Evolutionary conservation across 2,329 filamentous ascomycete species (phyloP).

Genomic region (Thielaviopsis cerberus): DNA sequence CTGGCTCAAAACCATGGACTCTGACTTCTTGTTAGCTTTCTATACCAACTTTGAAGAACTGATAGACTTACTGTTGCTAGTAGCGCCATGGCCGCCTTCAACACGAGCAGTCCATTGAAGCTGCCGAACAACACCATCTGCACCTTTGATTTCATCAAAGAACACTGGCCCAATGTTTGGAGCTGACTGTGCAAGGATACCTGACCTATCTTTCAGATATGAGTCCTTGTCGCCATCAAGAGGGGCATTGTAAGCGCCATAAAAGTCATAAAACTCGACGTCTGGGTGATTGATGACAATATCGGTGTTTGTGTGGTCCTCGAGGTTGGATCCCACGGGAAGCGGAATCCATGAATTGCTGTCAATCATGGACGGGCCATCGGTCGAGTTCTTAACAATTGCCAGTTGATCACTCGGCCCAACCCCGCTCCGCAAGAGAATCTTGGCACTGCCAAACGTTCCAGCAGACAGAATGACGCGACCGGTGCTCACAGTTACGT

Average conservation of each 20-base stretch:
- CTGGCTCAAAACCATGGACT: constrained; percentile 34
- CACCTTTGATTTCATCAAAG: constrained; percentile 34
- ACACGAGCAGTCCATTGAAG: constrained; percentile 49
- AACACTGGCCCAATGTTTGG: constrained; percentile 44
- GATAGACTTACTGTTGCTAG: constrained; percentile 17
- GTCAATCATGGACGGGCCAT: constrained; percentile 32
- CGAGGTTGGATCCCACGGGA: constrained; percentile 39
- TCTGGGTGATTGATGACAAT: constrained; percentile 25
- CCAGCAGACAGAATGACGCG: constrained; percentile 51
- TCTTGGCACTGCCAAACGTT: constrained; percentile 49
- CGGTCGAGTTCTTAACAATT: constrained; percentile 30
- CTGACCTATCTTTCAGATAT: constrained; percentile 30
- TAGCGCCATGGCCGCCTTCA: constrained; percentile 31
- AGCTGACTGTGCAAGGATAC: constrained; percentile 44
- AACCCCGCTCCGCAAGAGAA: constrained; percentile 50
- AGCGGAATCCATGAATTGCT: constrained; percentile 35
- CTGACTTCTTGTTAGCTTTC: constrained; percentile 14
- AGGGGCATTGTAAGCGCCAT: constrained; percentile 35
- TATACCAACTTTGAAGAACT: not conserved
- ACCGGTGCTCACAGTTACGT: constrained; percentile 38
- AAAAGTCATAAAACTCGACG: constrained; percentile 44
- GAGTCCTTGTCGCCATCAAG: constrained; percentile 23
- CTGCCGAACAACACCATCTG: constrained; percentile 42
- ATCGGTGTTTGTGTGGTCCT: constrained; percentile 37
- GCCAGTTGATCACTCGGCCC: constrained; percentile 42